phyloP scores from a whole-genome alignment of 345 rosid genomes.

The Microcos paniculata region DNA sequence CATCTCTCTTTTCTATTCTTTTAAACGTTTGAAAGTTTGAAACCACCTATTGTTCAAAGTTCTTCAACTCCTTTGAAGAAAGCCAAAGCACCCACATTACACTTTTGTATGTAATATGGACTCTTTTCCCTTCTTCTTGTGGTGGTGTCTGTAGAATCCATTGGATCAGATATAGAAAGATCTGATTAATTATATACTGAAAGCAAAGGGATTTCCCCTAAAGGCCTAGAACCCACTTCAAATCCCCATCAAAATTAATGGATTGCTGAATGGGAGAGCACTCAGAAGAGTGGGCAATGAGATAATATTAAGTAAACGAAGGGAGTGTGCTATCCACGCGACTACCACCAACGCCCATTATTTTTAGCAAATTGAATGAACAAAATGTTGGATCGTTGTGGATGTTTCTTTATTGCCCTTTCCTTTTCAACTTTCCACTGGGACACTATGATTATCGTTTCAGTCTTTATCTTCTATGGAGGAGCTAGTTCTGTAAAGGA shows the following conservation, averaged over 20 bases:
- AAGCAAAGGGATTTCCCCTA: background rate
- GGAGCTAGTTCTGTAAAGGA: background rate
- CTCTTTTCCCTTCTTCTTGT: too few relatives aligned
- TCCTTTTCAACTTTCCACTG: background rate
- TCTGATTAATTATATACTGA: background rate
- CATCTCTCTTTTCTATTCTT: too few relatives aligned
- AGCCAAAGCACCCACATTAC: background rate
- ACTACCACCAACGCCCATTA: slow-evolving; percentile 15
- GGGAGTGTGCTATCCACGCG: slow-evolving; percentile 18
- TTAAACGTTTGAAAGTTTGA: too few relatives aligned
- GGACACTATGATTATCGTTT: background rate
- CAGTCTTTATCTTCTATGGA: background rate
- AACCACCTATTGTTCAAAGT: too few relatives aligned
- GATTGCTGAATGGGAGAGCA: slow-evolving; percentile 11
- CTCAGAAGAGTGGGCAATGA: background rate
- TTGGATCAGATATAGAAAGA: background rate
- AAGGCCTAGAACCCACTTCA: background rate
- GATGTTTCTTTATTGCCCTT: background rate
- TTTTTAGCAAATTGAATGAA: background rate
- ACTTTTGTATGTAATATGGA: too few relatives aligned
- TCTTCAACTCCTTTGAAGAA: too few relatives aligned
- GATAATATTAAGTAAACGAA: background rate
- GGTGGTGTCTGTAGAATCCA: background rate
- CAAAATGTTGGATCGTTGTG: background rate
- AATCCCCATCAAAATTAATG: background rate